These are phyloP conservation scores for Eucalyptus decipiens DNA, from an alignment of 345 rosid species.

Conservation along the genomic window DNA sequence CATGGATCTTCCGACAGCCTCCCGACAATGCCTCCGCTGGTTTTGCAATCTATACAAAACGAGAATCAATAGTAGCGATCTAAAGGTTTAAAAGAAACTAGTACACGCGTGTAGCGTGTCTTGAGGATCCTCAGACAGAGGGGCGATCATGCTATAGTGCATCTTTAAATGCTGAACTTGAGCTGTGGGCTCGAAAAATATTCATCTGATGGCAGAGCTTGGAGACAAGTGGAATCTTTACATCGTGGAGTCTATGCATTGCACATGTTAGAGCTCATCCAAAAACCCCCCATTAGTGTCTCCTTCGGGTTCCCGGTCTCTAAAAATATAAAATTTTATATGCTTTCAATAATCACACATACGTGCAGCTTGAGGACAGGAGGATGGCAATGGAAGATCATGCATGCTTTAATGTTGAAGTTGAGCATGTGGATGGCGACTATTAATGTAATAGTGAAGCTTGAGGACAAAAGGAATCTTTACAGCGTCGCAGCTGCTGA, in stretches of 20 bases:
- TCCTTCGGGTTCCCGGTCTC: neutral
- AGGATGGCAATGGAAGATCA: neutral
- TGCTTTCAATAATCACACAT: neutral
- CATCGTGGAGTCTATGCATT: neutral
- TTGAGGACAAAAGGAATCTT: neutral
- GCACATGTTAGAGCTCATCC: neutral
- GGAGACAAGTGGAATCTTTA: neutral
- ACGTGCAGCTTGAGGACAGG: neutral
- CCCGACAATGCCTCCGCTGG: too few species aligned
- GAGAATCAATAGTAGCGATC: too few species aligned
- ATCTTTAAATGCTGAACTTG: neutral
- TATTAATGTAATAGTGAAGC: neutral
- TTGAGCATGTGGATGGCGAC: neutral
- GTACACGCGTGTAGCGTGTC: too few species aligned
- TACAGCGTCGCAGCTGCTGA: neutral
- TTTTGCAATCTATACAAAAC: too few species aligned
- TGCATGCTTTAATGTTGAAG: neutral
- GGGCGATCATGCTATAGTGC: too few species aligned
- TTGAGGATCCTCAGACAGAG: too few species aligned
- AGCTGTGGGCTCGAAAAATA: neutral
- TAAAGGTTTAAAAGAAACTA: too few species aligned
- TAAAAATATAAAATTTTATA: neutral
- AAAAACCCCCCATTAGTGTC: neutral
- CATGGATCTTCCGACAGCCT: too few species aligned
- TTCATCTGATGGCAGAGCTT: too few species aligned